Evolutionary conservation across 306 rosid genomes (phyloP), one percentile per base, ranked within the genome.

Genomic region (Amphicarpaea edgeworthii): DNA sequence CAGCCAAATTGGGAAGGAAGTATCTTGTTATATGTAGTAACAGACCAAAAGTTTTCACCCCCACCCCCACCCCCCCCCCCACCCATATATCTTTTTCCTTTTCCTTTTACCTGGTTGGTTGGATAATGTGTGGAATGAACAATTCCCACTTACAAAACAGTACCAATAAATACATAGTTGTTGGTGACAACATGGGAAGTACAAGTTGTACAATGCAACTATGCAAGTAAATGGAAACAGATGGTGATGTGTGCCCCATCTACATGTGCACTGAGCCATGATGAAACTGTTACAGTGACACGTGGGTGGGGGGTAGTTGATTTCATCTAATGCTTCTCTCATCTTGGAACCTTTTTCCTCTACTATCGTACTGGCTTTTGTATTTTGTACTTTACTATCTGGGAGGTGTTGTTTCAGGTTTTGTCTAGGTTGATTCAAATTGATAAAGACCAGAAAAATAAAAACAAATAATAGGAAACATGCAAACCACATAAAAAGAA

Each of bases 171-270:
- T 30, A 19, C 50, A 65, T 66, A 59, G 83, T 66, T 53, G 75
- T 51, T 71, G 84, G 75, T 53, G 78, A 47, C 68, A 26, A 26
- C 38, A 53, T 75, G 70, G 40, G 32, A 64, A 67, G 78, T 42
- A 61, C 80, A 43, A 43, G 54, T 6, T 28, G 76, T 59, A 81
- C 65, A 26, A 21, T 3, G 15, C 3, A n/a, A 38, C 50, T 19
- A 6, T 19, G 70, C 30, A 40, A 60, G 23, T 45, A 66, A 66
- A 55, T 20, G 21, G 70, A 73, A 73, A 55, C 37, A 58, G 67
- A 81, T 60, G 15, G 72, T 40, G 77, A 68, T 68, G 65, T 49
- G 76, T 62, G 81, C 47, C 78, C 67, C 50, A 17, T 59, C 74
- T 17, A 41, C 73, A 45, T 51, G 46, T 50, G 54, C 73, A 66